Base-by-base conservation (phyloP, 2,329 filamentous ascomycete genomes). In the Colletotrichum abscissum region DNA sequence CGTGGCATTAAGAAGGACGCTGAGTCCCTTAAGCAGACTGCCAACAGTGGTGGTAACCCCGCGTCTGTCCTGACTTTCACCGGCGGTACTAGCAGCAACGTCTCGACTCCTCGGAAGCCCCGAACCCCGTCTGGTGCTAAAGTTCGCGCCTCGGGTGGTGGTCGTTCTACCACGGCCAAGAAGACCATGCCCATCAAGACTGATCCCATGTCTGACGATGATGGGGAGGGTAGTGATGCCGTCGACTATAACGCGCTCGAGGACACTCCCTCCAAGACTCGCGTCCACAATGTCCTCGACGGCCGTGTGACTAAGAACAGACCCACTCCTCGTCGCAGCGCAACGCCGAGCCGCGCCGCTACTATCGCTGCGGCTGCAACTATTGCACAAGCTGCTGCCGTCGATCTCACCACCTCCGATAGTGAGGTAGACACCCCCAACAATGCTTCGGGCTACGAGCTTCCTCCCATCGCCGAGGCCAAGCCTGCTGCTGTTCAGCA, bases 1-100 rank as follows among this genome's bases (percentile, higher is more conserved):
- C 86, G 90, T 1, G 74, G 79, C 28, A 86, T 91, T 81, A 90
- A 89, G 80, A 83, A 83, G 46, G 84, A 89, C 35, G 89, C 87
- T 35, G 85, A 88, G 52, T 80, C 80, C 2, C 85, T 91, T 57
- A 82, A 84, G 55, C 77, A 82, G 3, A 85, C 86, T 3, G 83
- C 85, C n/a, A 80, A 82, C 26, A 79, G 81, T 1, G 87, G 86
- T 30, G 81, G 84, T 56, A 84, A 88, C 76, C 87, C 89, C 0
- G 81, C 86, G 14, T 80, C 76, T 57, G 83, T 82, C 26, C 78
- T 88, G 28, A 75, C 72, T 54, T 75, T 81, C 56, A 75, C 78
- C 11, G 74, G 74, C 3, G 77, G 77, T 35, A 75, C 74, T n/a
- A 75, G 77, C 24, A 77, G 77, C 24, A 69, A 78, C 14, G 75